Evolutionary conservation across 2,329 filamentous ascomycete species (phyloP).

Genomic region (Penicillium sp.): DNA sequence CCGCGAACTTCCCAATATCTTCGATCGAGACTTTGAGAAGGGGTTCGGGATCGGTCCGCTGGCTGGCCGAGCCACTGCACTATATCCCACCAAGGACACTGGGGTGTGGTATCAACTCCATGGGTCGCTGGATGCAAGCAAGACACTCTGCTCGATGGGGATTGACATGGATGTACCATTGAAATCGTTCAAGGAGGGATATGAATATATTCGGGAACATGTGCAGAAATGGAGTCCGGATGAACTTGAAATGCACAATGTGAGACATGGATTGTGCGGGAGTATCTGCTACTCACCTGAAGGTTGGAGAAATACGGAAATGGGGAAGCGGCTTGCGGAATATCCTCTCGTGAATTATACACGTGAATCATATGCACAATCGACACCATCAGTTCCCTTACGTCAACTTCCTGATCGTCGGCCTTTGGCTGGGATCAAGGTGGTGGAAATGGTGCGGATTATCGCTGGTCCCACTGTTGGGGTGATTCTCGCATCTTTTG

Average conservation of each 20-base stretch:
- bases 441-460: conserved; percentile 46
- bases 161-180: conserved; percentile 36
- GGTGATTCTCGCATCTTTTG: conserved; percentile 44
- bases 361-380: conserved; percentile 33
- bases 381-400: conserved; percentile 34
- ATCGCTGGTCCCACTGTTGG: conserved; percentile 46
- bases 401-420: conserved; percentile 9
- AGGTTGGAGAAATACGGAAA: conserved; percentile 45
- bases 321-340: conserved; percentile 44
- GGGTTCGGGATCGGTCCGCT: conserved; percentile 36
- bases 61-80: conserved; percentile 43
- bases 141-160: conserved; percentile 48
- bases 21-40: conserved; percentile 41
- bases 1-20: conserved; percentile 28
- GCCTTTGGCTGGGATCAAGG: conserved; percentile 47
- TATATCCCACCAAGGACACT: conserved; percentile 50
- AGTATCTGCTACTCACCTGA: conserved; percentile 47
- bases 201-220: conserved; percentile 29
- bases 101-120: conserved; percentile 53
- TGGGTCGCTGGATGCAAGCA: conserved; percentile 48
- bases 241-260: conserved; percentile 46
- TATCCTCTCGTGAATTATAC: conserved; percentile 47
- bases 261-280: conserved; percentile 45
- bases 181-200: conserved; percentile 10
- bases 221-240: conserved; percentile 36